These are phyloP conservation scores for Penicillium sp. DNA, from an alignment of 2,329 filamentous ascomycete species.

Conservation along the genomic window DNA sequence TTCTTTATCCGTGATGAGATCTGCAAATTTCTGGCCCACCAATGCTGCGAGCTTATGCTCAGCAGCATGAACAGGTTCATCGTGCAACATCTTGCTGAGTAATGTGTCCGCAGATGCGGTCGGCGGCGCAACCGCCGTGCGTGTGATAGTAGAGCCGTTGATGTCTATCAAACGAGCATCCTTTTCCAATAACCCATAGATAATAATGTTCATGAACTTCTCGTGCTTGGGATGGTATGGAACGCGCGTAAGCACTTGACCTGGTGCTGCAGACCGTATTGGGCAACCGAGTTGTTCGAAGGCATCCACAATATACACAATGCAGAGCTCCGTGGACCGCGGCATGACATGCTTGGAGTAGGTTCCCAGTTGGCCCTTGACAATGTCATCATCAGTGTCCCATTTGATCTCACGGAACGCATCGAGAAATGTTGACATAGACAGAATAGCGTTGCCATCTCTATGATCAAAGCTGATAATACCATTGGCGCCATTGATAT, in stretches of 20 bases:
- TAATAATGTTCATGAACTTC: too few species aligned
- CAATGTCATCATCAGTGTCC: conserved; percentile 32
- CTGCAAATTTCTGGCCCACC: conserved; percentile 9
- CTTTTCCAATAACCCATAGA: too few species aligned
- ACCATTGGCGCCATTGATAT: too few species aligned
- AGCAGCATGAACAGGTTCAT: too few species aligned
- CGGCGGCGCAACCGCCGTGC: too few species aligned
- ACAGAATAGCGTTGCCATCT: conserved; percentile 10
- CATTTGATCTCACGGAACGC: conserved; percentile 30
- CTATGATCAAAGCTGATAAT: too few species aligned
- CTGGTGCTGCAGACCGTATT: conserved; percentile 23
- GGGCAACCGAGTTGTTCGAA: conserved; percentile 37
- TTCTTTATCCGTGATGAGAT: conserved; percentile 31
- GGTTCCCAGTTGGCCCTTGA: conserved; percentile 20
- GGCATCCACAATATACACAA: conserved; percentile 33
- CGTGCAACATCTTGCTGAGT: too few species aligned
- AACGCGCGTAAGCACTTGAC: conserved; percentile 17
- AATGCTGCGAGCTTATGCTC: too few species aligned
- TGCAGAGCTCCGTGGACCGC: conserved; percentile 23
- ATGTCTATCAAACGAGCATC: too few species aligned
- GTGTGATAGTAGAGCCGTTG: too few species aligned
- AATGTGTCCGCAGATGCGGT: too few species aligned
- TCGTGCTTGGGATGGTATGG: background rate
- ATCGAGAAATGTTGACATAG: conserved; percentile 19
- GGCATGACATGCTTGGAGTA: conserved; percentile 31